Conservation (phyloP, 331 rosid species). For the Malus hybrid region DNA sequence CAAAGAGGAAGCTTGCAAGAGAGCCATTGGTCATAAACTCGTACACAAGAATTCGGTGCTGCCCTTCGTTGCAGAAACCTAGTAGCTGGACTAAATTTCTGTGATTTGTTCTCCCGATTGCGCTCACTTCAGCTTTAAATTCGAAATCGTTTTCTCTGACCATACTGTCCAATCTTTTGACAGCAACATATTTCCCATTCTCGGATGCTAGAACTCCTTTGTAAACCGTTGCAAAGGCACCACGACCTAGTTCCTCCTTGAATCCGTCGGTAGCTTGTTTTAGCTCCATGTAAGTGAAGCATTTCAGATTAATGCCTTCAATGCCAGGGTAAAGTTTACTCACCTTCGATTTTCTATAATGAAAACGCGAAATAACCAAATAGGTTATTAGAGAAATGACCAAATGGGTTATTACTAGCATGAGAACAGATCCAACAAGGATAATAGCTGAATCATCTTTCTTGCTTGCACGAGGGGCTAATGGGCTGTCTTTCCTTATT, state of each 20-base stretch:
- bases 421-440: neutral
- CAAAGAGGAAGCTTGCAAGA: no score
- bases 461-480: neutral
- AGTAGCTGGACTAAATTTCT: slow-evolving; percentile 4
- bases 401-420: neutral
- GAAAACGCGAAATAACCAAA: neutral
- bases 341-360: neutral
- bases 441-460: neutral
- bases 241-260: neutral
- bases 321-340: neutral
- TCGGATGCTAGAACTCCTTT: neutral
- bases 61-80: slow-evolving; percentile 5
- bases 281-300: neutral
- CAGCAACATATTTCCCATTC: neutral
- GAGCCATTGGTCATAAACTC: slow-evolving; percentile 8
- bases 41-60: slow-evolving; percentile 9
- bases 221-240: slow-evolving; percentile 1
- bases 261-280: neutral
- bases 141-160: neutral
- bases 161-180: neutral
- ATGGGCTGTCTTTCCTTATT: neutral
- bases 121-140: slow-evolving; percentile 8
- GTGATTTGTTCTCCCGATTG: slow-evolving; percentile 12
- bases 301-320: neutral
- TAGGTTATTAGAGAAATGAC: neutral